phyloP scores from a whole-genome alignment of 1,284 basidiomycete species.

The Microbotryum scabiosae region DNA sequence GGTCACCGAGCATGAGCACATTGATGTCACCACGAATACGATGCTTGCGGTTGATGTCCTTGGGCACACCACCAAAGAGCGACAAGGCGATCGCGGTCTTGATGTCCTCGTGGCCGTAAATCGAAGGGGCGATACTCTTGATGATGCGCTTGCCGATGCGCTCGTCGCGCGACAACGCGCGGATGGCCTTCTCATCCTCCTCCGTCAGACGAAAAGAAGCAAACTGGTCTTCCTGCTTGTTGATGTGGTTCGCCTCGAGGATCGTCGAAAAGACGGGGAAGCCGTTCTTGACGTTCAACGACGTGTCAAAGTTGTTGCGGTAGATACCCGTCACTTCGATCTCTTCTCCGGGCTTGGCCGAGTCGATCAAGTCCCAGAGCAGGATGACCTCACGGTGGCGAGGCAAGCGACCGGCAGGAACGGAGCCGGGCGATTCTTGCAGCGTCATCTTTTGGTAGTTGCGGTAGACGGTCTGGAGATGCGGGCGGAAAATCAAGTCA shows the following conservation, averaged over 20 bases:
- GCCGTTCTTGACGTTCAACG: slow-evolving; percentile 95
- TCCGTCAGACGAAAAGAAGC: slow-evolving; percentile 93
- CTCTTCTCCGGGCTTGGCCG: slow-evolving; percentile 96
- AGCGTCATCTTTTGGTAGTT: slow-evolving; percentile 99
- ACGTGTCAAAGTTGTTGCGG: slow-evolving; percentile 97
- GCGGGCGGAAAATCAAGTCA: neutral
- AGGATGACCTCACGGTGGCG: slow-evolving; percentile 93
- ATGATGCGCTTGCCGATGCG: slow-evolving; percentile 93
- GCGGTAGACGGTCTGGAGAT: slow-evolving; percentile 79
- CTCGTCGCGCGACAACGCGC: slow-evolving; percentile 74
- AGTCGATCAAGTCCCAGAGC: slow-evolving; percentile 96
- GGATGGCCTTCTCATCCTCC: slow-evolving; percentile 90
- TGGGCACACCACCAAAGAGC: slow-evolving; percentile 85
- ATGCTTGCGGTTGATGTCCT: slow-evolving; percentile 95
- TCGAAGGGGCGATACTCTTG: slow-evolving; percentile 96
- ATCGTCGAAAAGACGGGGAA: slow-evolving; percentile 99
- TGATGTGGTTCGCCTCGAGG: slow-evolving; percentile 94
- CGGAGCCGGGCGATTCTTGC: slow-evolving; percentile 96
- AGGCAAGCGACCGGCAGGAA: slow-evolving; percentile 91
- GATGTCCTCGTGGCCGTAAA: slow-evolving; percentile 98
- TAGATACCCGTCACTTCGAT: slow-evolving; percentile 96
- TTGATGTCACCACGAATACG: slow-evolving; percentile 97
- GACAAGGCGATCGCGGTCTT: slow-evolving; percentile 94
- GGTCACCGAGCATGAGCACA: slow-evolving; percentile 88
- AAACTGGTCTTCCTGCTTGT: slow-evolving; percentile 89